Evolutionary conservation across 75 land plant genomes (phyloP).

Genomic region (Chamaecyparis obtusa): DNA sequence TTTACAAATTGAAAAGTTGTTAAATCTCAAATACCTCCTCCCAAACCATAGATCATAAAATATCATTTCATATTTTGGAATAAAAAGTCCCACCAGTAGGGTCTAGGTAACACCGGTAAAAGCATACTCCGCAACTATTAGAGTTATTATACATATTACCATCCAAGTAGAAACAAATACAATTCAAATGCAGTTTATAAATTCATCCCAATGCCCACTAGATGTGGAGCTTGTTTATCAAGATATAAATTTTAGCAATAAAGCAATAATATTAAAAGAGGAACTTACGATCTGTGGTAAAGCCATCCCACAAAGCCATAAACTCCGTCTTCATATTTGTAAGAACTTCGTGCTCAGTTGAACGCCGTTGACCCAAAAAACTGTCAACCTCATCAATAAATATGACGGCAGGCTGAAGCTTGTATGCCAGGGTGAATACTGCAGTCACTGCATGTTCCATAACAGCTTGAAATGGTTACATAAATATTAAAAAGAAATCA

Average conservation of each 20-base stretch:
- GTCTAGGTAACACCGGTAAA: not conserved
- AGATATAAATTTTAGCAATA: not conserved
- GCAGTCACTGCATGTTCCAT: slow-evolving; percentile 39
- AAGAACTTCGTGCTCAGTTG: slow-evolving; percentile 49
- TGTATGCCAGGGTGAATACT: slow-evolving; percentile 47
- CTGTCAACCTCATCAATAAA: slow-evolving; percentile 63
- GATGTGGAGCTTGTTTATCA: not conserved
- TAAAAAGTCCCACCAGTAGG: not conserved
- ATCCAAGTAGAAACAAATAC: not conserved
- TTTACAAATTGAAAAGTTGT: not conserved
- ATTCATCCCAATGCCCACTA: not conserved
- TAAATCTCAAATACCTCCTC: not conserved
- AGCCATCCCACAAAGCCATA: slow-evolving; percentile 65
- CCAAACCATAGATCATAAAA: not conserved
- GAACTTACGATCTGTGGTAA: slow-evolving; percentile 57
- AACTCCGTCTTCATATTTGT: slow-evolving; percentile 68
- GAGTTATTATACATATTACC: not conserved
- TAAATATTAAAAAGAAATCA: not conserved
- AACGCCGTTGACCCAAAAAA: slow-evolving; percentile 53
- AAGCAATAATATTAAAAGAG: slow-evolving; percentile 1
- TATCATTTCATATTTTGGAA: not conserved
- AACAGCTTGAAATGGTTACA: not conserved
- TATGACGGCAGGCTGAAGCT: slow-evolving; percentile 55
- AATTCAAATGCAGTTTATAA: not conserved
- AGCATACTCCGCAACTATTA: not conserved